phyloP scores from a whole-genome alignment of 1,284 basidiomycete genomes.

The Leccinum angustisporum region DNA sequence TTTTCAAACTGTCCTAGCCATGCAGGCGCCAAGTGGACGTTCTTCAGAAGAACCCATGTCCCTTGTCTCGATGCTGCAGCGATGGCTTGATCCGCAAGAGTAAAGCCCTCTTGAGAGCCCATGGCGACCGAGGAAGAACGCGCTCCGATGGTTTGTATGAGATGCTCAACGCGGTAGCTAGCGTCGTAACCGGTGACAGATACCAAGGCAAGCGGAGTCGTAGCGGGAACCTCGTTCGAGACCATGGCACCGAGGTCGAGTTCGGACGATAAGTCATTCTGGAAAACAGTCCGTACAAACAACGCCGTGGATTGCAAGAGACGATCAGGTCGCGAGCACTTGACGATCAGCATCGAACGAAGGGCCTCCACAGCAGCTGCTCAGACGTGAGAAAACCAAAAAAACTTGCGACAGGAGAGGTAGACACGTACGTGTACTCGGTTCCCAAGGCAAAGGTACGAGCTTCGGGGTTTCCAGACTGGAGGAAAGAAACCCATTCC shows the following conservation, averaged over 20 bases:
- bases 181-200: conserved; percentile 97
- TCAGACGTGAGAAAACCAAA: conserved; percentile 2
- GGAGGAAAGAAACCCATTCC: conserved; percentile 79
- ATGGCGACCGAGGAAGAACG: conserved; percentile 89
- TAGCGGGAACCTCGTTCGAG: conserved; percentile 72
- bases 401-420: not conserved
- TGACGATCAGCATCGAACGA: no score
- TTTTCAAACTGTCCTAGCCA: conserved; percentile 97
- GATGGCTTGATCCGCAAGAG: conserved; percentile 92
- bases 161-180: conserved; percentile 89
- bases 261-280: conserved; percentile 74
- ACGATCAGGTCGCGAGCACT: conserved; percentile 85
- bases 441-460: conserved; percentile 80
- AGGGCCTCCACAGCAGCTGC: no score
- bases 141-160: conserved; percentile 61
- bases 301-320: conserved; percentile 76
- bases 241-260: conserved; percentile 81
- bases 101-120: conserved; percentile 98
- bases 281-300: conserved; percentile 78
- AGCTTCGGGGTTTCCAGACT: conserved; percentile 71
- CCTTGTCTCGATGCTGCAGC: conserved; percentile 87
- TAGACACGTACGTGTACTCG: conserved; percentile 60
- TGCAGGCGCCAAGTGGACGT: conserved; percentile 86
- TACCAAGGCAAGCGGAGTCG: conserved; percentile 85
- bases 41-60: conserved; percentile 89